Evolutionary conservation across 2,329 filamentous ascomycete species (phyloP).

Genomic region (Pestalotiopsis sp.): DNA sequence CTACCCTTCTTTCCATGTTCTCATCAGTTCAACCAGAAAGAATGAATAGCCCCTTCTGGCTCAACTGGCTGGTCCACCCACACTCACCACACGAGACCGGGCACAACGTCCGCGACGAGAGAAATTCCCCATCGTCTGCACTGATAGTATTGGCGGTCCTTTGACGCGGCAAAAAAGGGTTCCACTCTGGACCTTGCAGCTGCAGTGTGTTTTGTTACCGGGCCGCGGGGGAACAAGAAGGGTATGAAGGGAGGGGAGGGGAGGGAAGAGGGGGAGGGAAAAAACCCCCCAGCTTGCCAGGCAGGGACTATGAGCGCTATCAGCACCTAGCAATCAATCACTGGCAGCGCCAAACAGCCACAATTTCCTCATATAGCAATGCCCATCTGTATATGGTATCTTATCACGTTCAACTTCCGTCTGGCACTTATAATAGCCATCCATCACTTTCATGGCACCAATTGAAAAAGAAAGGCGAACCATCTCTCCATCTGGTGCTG

Average conservation of each 20-base stretch:
- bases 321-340: background rate
- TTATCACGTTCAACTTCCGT: background rate
- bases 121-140: background rate
- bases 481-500: background rate
- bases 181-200: conserved; percentile 2
- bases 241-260: background rate
- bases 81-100: conserved; percentile 7
- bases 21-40: background rate
- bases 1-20: background rate
- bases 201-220: background rate
- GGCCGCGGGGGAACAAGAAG: background rate
- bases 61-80: background rate
- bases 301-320: background rate
- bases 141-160: background rate
- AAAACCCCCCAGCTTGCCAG: background rate
- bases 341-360: background rate
- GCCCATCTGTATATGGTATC: background rate
- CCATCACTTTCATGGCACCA: background rate
- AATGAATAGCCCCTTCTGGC: background rate
- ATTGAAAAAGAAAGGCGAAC: background rate
- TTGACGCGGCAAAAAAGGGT: background rate
- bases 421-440: background rate
- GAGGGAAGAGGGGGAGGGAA: background rate
- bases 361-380: background rate
- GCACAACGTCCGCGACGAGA: background rate